Evolutionary conservation across 176 grass and related monocot genomes (phyloP).

Genomic region (maize (Zea mays)): Zm-B73-REFERENCE-NAM-5.0 NC_050104.1:44555001-44555500

Average conservation of each 20-base stretch:
- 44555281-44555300: constrained; percentile 86
- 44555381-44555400: too few species aligned
- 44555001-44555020: neutral
- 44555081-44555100: neutral
- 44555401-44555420: too few species aligned
- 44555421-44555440: too few species aligned
- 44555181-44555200: constrained; percentile 6
- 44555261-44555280: constrained; percentile 89
- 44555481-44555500: too few species aligned
- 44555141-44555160: constrained; percentile 17
- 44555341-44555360: constrained; percentile 12
- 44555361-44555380: constrained; percentile 5
- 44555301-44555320: constrained; percentile 99
- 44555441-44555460: too few species aligned
- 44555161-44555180: neutral
- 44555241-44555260: constrained; percentile 84
- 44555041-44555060: neutral
- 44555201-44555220: neutral
- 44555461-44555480: too few species aligned
- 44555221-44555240: constrained; percentile 45
- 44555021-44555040: constrained; percentile 10
- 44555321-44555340: constrained; percentile 72
- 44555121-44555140: neutral
- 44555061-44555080: neutral
- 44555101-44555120: neutral